Evolutionary conservation across 768 basidiomycete genomes (phyloP).

Genomic region (Paxillus ammoniavirescens): DNA sequence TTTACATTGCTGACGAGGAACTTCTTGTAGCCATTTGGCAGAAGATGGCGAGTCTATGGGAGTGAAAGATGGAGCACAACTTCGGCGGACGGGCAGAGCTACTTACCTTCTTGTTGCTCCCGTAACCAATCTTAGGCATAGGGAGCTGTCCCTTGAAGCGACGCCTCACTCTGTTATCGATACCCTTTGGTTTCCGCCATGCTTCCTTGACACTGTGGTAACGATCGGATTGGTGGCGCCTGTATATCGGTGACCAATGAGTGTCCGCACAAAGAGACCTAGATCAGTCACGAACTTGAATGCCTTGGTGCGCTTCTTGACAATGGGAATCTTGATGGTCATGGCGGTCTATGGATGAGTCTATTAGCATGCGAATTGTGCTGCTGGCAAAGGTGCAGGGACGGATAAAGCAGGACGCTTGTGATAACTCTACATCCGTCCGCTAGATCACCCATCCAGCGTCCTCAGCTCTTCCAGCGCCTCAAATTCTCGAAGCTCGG

Average conservation of each 20-base stretch:
- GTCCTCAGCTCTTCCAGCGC: neutral
- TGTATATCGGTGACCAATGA: slow-evolving; percentile 32
- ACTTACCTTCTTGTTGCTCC: slow-evolving; percentile 78
- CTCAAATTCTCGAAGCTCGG: slow-evolving; percentile 1
- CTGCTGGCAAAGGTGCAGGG: neutral
- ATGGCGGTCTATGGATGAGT: slow-evolving; percentile 34
- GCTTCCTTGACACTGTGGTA: slow-evolving; percentile 96
- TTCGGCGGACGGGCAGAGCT: neutral
- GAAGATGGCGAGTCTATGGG: slow-evolving; percentile 82
- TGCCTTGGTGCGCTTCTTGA: slow-evolving; percentile 96
- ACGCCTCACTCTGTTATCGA: slow-evolving; percentile 95
- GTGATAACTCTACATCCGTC: slow-evolving; percentile 19
- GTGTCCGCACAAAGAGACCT: neutral
- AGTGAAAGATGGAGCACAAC: slow-evolving; percentile 3
- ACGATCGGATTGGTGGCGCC: slow-evolving; percentile 98
- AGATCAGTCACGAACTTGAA: slow-evolving; percentile 74
- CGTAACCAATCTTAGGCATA: slow-evolving; percentile 92
- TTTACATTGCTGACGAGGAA: slow-evolving; percentile 91
- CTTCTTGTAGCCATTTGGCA: slow-evolving; percentile 95
- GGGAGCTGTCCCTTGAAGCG: slow-evolving; percentile 94
- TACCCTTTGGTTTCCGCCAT: slow-evolving; percentile 99
- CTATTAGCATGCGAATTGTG: slow-evolving; percentile 12
- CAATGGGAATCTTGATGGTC: slow-evolving; percentile 61
- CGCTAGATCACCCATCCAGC: slow-evolving; percentile 23
- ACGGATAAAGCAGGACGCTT: neutral